phyloP scores from a whole-genome alignment of 495 filamentous ascomycete genomes.

The Chaetomium tenue region DNA sequence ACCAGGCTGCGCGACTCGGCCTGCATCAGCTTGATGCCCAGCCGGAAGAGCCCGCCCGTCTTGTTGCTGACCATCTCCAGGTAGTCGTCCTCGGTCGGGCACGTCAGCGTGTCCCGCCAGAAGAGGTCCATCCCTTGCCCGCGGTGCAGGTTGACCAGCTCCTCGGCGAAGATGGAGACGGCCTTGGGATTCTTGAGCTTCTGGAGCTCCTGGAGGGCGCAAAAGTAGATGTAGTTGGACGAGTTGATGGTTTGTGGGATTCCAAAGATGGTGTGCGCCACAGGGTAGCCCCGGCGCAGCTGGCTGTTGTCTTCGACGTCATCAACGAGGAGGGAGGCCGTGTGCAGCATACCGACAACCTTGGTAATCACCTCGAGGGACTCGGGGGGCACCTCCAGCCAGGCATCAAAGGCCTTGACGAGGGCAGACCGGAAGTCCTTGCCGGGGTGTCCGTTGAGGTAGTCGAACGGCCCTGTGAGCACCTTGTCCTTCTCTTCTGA shows the following conservation, averaged over 20 bases:
- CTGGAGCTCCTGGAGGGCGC: conserved; percentile 75
- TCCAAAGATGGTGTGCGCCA: conserved; percentile 93
- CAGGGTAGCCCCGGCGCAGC: conserved; percentile 83
- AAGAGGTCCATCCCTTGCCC: conserved; percentile 98
- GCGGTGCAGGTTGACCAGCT: conserved; percentile 89
- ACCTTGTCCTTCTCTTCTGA: conserved; percentile 71
- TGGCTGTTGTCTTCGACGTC: conserved; percentile 84
- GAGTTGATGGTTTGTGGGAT: conserved; percentile 95
- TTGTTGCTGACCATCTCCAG: conserved; percentile 99
- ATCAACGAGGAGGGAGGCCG: conserved; percentile 87
- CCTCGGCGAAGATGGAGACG: conserved; percentile 79
- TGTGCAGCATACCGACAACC: conserved; percentile 92
- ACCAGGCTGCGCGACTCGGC: conserved; percentile 66
- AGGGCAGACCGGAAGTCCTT: conserved; percentile 87
- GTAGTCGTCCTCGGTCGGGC: conserved; percentile 94
- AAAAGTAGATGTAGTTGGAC: conserved; percentile 96
- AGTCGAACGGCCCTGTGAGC: conserved; percentile 81
- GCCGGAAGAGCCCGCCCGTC: conserved; percentile 90
- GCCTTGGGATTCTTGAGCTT: conserved; percentile 69
- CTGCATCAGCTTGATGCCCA: conserved; percentile 96
- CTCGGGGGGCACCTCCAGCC: conserved; percentile 77
- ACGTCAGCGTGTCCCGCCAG: conserved; percentile 92
- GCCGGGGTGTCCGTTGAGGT: conserved; percentile 79
- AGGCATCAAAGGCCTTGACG: conserved; percentile 86
- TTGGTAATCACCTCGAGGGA: conserved; percentile 79